Percentiles rank a stretch among this genome's conserved stretches.
Conservation (phyloP, 2,329 filamentous ascomycete genomes). For the Magnaporthales sp. region DNA sequence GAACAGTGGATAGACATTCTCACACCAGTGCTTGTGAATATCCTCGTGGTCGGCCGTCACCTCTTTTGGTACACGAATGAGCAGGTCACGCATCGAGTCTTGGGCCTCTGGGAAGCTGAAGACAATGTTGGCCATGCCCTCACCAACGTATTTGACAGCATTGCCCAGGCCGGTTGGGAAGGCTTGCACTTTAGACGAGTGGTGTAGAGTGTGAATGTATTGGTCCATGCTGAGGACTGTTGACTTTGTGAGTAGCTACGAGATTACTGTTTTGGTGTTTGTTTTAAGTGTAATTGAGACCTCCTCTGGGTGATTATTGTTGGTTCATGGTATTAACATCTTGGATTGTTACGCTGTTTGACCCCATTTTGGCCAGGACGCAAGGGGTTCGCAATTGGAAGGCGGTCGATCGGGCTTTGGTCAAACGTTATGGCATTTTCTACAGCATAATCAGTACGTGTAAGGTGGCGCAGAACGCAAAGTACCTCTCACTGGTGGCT, state of each 20-base stretch:
- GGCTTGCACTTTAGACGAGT: not conserved
- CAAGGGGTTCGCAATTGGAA: too few species aligned
- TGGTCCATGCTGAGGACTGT: not conserved
- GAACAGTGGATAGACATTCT: slow-evolving; percentile 4
- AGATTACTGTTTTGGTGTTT: too few species aligned
- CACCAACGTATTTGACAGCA: slow-evolving; percentile 32
- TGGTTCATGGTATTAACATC: too few species aligned
- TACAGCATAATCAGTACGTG: too few species aligned
- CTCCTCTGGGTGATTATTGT: too few species aligned
- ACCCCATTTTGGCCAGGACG: too few species aligned
- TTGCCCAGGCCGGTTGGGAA: not conserved
- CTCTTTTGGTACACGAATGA: slow-evolving; percentile 13
- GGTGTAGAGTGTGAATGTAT: not conserved
- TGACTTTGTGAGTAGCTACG: not conserved
- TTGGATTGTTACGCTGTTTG: too few species aligned
- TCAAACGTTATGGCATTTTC: too few species aligned
- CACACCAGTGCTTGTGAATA: slow-evolving; percentile 4
- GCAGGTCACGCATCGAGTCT: slow-evolving; percentile 4
- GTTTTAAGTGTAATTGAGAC: too few species aligned
- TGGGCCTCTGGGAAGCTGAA: slow-evolving; percentile 40
- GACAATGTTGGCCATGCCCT: slow-evolving; percentile 72
- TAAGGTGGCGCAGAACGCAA: too few species aligned
- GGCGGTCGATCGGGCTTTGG: too few species aligned
- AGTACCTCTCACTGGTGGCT: too few species aligned
- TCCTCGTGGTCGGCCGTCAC: not conserved